Evolutionary conservation across 2,329 filamentous ascomycete species (phyloP).

Genomic region (Beauveria pseudobassiana): DNA sequence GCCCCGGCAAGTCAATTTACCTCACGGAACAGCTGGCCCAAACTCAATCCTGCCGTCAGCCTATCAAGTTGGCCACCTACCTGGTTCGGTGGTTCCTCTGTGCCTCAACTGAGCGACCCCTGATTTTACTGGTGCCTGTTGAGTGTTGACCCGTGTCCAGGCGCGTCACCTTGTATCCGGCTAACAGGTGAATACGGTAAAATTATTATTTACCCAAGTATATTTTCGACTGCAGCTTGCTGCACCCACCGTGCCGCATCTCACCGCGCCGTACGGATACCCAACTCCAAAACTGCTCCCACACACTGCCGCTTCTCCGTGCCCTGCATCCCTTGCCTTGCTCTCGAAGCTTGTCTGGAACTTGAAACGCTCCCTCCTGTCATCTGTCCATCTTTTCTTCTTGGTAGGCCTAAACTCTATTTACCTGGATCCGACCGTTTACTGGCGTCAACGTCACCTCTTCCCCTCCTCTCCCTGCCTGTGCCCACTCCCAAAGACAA

Average conservation of each 20-base stretch:
- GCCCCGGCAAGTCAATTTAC: neutral
- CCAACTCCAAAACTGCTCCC: constrained; percentile 11
- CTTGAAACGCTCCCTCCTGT: constrained; percentile 2
- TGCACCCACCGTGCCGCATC: constrained; percentile 1
- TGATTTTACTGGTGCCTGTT: neutral
- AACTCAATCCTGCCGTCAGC: constrained; percentile 2
- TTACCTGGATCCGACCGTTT: constrained; percentile 3
- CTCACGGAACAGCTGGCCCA: neutral
- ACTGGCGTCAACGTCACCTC: constrained; percentile 4
- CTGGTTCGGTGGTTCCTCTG: neutral
- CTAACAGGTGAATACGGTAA: neutral
- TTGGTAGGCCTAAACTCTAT: constrained; percentile 10
- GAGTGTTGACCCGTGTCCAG: constrained; percentile 1
- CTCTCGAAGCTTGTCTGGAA: constrained; percentile 6
- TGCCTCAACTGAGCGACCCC: constrained; percentile 8
- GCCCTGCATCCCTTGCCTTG: constrained; percentile 2
- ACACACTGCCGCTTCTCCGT: neutral
- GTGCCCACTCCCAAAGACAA: constrained; percentile 2
- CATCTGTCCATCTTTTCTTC: constrained; percentile 8
- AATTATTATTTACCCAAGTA: neutral
- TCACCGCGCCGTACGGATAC: neutral
- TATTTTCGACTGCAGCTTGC: neutral
- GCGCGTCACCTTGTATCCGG: neutral
- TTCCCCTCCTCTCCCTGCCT: constrained; percentile 1
- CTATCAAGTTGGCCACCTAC: neutral